These are phyloP conservation scores for Nidularia sp. DNA, from an alignment of 768 basidiomycete genomes.

Conservation along the genomic window DNA sequence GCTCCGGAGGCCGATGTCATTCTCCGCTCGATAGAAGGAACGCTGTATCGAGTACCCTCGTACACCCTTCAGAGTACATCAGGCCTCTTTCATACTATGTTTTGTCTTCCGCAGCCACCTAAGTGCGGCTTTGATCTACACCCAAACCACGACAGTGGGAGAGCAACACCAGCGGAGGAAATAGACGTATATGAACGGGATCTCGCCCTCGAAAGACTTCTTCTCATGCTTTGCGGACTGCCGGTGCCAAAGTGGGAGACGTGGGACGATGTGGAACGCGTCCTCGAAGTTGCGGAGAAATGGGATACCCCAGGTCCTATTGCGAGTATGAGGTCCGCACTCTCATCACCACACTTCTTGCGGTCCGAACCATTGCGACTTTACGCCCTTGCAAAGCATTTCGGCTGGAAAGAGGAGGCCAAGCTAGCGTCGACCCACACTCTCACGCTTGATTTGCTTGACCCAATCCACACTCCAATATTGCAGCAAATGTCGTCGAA, in stretches of 20 bases:
- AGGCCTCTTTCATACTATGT: conserved; percentile 59
- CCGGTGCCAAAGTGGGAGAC: conserved; percentile 42
- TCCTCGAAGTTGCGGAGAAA: conserved; percentile 62
- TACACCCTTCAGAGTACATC: conserved; percentile 55
- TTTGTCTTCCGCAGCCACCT: conserved; percentile 48
- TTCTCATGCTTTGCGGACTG: conserved; percentile 56
- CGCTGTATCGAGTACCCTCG: conserved; percentile 52
- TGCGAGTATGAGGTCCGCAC: conserved; percentile 48
- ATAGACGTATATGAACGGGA: conserved; percentile 38
- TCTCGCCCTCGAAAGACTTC: conserved; percentile 45
- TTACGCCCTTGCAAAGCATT: conserved; percentile 55
- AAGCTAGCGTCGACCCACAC: conserved; percentile 54
- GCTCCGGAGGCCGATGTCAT: conserved; percentile 28
- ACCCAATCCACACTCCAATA: conserved; percentile 32
- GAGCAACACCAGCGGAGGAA: conserved; percentile 6
- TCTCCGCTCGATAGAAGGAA: conserved; percentile 39
- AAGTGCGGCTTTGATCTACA: not conserved
- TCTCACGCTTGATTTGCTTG: conserved; percentile 47
- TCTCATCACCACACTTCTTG: conserved; percentile 44
- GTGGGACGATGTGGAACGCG: conserved; percentile 47
- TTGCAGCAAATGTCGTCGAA: conserved; percentile 47
- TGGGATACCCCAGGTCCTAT: conserved; percentile 66
- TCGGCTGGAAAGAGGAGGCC: conserved; percentile 57
- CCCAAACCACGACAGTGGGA: no score
- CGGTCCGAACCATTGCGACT: conserved; percentile 41